Conservation (phyloP, 179 eudicot species). For the Carnegiea gigantea region DNA sequence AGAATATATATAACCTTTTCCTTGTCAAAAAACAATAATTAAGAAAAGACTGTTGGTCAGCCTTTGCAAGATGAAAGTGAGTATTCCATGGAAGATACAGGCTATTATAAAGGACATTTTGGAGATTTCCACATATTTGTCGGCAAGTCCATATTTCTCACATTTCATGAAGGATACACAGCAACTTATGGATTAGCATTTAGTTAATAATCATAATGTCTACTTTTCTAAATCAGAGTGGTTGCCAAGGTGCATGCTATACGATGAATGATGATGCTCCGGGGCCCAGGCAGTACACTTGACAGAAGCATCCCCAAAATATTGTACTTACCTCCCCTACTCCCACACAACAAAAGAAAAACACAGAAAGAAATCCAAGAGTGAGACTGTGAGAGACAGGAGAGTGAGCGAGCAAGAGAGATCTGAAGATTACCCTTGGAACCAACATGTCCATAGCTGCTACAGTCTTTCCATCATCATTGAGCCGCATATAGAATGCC, state of each 20-base stretch:
- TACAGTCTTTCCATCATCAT: constrained; percentile 96
- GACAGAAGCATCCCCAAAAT: not conserved
- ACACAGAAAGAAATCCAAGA: not conserved
- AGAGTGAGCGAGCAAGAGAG: not conserved
- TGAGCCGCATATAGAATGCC: constrained; percentile 95
- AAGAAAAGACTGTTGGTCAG: too few relatives aligned
- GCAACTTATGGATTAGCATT: not conserved
- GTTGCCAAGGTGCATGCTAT: not conserved
- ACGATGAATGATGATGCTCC: not conserved
- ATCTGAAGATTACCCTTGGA: constrained; percentile 64
- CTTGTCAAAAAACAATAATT: too few relatives aligned
- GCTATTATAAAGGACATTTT: too few relatives aligned
- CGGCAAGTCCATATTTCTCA: not conserved
- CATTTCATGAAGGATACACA: not conserved
- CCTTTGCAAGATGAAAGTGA: too few relatives aligned
- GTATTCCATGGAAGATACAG: too few relatives aligned
- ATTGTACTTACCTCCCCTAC: not conserved
- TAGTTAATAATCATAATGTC: not conserved
- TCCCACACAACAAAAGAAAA: not conserved
- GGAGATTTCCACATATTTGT: not conserved
- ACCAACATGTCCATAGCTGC: constrained; percentile 99
- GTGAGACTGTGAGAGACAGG: too few relatives aligned
- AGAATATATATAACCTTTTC: too few relatives aligned
- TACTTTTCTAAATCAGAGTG: not conserved
- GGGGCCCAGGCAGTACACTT: not conserved